Base-by-base conservation (phyloP, 768 basidiomycete species). In the Paxillus involutus region DNA sequence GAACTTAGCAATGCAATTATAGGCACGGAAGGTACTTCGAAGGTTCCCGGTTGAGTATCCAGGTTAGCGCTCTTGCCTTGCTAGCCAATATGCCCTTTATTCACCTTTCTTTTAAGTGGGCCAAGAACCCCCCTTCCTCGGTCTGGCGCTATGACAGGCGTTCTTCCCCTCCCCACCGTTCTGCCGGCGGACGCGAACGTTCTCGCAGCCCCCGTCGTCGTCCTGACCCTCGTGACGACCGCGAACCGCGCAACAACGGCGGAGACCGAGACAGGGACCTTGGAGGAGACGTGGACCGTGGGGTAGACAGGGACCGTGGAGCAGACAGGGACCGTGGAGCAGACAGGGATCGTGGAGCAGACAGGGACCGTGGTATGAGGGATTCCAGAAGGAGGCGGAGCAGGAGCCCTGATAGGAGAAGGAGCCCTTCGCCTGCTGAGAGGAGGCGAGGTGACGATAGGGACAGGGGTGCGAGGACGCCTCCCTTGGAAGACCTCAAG, bases 11-110 rank as follows among this genome's bases (percentile, higher is more conserved):
- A 29, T 59, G 12, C 47, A 8, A 35, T 47, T 30, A 3, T 56
- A 91, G 89, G 89, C 89, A 91, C 65, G 87, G 86, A 39, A 78
- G 83, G 55, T 71, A 77, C 63, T 89, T 91, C 62, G 88, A 91
- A 60, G 90, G 89, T 19, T 77, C 80, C 30, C 81, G 86, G 14
- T 72, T 91, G 70, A 83, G 86, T 62, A 86, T 91, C 57, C 88
- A 91, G 77, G 86, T 84, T 50, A 30, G 78, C 63, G 7, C 1
- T 26, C n/a, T 33, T 5, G 0, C 29, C 2, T 24, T 13, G 0
- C 11, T 32, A 5, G 7, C 16, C 13, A 3, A 9, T 13, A n/a
- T 6, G 14, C 14, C 46, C 12, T 33, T 36, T 30, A 44, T 35
- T 44, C 42, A 19, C 36, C 43, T 44, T 12, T n/a, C n/a, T 11